Base-by-base conservation (phyloP, 257 asterid genomes). In the Dorcoceras hygrometricum region DNA sequence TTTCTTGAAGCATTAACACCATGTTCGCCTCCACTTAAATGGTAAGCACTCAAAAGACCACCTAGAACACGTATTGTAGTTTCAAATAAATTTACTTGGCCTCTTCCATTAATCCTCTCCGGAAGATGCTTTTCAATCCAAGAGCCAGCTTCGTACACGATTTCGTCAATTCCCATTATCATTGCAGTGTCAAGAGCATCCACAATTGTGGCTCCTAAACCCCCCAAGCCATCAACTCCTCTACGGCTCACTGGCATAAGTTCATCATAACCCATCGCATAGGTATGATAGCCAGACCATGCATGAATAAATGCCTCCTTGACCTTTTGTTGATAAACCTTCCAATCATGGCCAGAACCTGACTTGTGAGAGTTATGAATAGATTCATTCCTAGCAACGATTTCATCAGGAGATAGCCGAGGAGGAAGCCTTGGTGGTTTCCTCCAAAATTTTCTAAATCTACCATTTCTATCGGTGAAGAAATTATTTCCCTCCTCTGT, bases 181-280 rank as follows among this genome's bases (percentile, higher is more conserved):
- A 90, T 81, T 71, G 97, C 97, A 4, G 99, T 88, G 83, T 90
- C 99, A 60, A 90, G 87, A 70, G 99, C 92, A 78, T 94, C 99
- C 62, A 90, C 88, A 58, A 90, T 18, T 7, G 99, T 90, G 71
- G 97, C 99, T 73, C 99, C 97, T 70, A 94, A 76, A 72, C 99
- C 97, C 72, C 99, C 97, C 74, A 94, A 79, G 51, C 95, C 92
- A 67, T 94, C 91, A 66, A 69, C 56, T 68, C 99, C 99, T 76
- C 80, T 78, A 26, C 67, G 83, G 84, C 96, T 94, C 66, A 90
- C 54, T 56, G 96, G 99, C 96, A 90, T 94, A 75, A 94, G 95
- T 75, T 94, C 97, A 77, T 94, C 97, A 70, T 85, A 83, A 34
- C 97, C 97, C 95, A 88, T 94, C 19, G 96, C 86, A 72, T 85